phyloP scores from a whole-genome alignment of 306 rosid species.

The Prunus campanulata region DNA sequence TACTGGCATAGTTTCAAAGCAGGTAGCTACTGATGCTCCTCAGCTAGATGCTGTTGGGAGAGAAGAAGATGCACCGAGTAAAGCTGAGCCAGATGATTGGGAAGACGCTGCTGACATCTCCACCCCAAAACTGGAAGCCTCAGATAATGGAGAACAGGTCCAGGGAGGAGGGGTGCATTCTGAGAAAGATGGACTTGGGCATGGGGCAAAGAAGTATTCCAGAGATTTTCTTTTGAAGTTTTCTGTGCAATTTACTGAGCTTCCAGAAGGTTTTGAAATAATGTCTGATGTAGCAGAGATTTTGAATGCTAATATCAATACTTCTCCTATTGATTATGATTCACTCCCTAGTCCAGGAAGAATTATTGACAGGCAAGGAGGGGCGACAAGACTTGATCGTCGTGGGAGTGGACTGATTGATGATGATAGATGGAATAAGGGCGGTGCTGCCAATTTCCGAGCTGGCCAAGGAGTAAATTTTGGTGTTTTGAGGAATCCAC shows the following conservation, averaged over 20 bases:
- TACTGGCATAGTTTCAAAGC: constrained; percentile 33
- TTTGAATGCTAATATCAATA: constrained; percentile 32
- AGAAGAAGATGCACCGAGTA: constrained; percentile 39
- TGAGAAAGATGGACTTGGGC: constrained; percentile 45
- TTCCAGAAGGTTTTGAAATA: constrained; percentile 68
- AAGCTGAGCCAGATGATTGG: constrained; percentile 90
- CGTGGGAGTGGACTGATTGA: constrained; percentile 60
- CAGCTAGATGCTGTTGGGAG: constrained; percentile 29
- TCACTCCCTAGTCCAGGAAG: constrained; percentile 74
- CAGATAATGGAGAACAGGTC: constrained; percentile 33
- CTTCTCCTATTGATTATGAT: constrained; percentile 54
- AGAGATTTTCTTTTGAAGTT: constrained; percentile 85
- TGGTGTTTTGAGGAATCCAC: constrained; percentile 74
- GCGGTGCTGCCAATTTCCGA: constrained; percentile 53
- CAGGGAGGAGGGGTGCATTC: constrained; percentile 5
- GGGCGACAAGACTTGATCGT: constrained; percentile 66
- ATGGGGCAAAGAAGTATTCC: constrained; percentile 60
- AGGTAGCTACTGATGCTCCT: constrained; percentile 37
- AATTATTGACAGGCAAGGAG: constrained; percentile 50
- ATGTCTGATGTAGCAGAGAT: constrained; percentile 42
- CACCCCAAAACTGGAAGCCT: constrained; percentile 58
- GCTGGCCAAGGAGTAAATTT: constrained; percentile 66
- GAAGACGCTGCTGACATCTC: constrained; percentile 94
- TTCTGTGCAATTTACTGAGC: constrained; percentile 51
- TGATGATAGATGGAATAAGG: constrained; percentile 81